Evolutionary conservation across 805 yeast genomes (phyloP), one percentile per base, ranked within the genome.

Genomic region (Allodekkera sacchari): DNA sequence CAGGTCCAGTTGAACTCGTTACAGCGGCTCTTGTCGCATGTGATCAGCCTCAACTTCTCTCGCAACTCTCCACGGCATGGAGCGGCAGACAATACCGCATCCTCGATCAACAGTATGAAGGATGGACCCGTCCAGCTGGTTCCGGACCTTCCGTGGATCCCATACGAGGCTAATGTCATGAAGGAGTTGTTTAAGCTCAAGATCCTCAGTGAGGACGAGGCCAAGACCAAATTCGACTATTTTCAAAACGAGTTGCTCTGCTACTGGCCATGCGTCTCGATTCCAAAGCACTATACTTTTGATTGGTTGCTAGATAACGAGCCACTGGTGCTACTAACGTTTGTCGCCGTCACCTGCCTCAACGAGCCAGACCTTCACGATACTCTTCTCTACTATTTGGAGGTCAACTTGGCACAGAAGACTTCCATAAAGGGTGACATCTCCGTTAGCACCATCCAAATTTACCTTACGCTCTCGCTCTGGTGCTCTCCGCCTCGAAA

Each of bases 401-500:
- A 68, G 39, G 55, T 61, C 10, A 59, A 58, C 36, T 41, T 71
- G 21, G 65, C 74, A 1, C 59, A 65, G 31, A 55, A 56, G 20
- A 63, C 69, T 4, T 62, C 60, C 24, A 55, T 67, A 11, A 59
- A 68, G 7, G 64, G 67, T 16, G 66, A 61, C 32, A 59, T 70
- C 31, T 52, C 66, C 3, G 59, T 54, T 27, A 59, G 54, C 36
- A 43, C 64, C 28, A 61, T 71, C 15, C 64, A 61, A 32, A 53
- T 63, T 1, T 68, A 67, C 38, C 42, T 68, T 34, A 55, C 67
- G 1, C 44, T 70, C 8, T 66, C 74, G 5, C 42, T 67, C 6
- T 71, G 78, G 78, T 64, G 68, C 30, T 55, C 70, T 4, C 76
- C 77, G 1, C 73, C 76, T 6, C 55, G 60, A 22, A 61, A 59